These are phyloP conservation scores for Trifolium repens DNA, from an alignment of 306 rosid species.

Conservation along the genomic window DNA sequence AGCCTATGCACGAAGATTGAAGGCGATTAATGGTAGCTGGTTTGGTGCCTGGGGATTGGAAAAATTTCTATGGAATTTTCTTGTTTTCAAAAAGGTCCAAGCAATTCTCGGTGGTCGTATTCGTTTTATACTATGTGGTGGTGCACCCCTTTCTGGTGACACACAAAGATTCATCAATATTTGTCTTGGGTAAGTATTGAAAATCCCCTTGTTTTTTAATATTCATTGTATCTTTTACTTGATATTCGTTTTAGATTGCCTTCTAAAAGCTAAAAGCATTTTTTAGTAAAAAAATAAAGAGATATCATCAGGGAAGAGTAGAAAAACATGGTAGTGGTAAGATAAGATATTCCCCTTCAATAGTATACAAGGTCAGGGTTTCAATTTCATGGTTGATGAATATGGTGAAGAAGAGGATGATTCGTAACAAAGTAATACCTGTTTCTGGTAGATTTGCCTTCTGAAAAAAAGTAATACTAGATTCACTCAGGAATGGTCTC, in stretches of 20 bases:
- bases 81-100: conserved; percentile 85
- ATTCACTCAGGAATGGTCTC: conserved; percentile 26
- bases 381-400: too few species aligned
- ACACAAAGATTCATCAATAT: conserved; percentile 98
- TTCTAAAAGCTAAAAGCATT: neutral
- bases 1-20: conserved; percentile 87
- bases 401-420: too few species aligned
- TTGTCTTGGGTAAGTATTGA: conserved; percentile 76
- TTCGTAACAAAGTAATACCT: neutral
- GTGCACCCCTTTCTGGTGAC: conserved; percentile 94
- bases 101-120: conserved; percentile 90
- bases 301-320: conserved; percentile 11
- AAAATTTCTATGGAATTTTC: conserved; percentile 70
- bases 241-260: conserved; percentile 4
- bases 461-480: conserved; percentile 1
- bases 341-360: neutral
- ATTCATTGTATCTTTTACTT: neutral
- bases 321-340: conserved; percentile 6
- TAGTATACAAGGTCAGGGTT: neutral
- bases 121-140: conserved; percentile 88
- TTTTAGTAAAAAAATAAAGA: neutral
- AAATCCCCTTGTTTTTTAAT: neutral
- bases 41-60: conserved; percentile 97
- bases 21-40: conserved; percentile 90
- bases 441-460: conserved; percentile 5